A percentile compares a stretch with the other conserved stretches of the same genome.
phyloP scores from a whole-genome alignment of 371 early-diverging fungal species.

The Chytridiales sp. region DNA sequence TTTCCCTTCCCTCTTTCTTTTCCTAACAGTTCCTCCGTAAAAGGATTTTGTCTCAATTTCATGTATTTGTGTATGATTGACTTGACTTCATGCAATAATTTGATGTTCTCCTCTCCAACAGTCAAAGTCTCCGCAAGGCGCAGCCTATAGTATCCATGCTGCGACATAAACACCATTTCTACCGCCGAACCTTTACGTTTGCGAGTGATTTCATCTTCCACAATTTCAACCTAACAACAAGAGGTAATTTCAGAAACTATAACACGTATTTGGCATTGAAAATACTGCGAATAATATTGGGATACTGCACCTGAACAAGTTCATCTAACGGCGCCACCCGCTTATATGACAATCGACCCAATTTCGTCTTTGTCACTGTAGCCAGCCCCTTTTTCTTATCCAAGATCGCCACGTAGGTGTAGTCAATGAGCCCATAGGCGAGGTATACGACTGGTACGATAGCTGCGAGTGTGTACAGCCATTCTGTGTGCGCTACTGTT shows the following conservation, averaged over 20 bases:
- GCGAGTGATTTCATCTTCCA: slow-evolving; percentile 16
- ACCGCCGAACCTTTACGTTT: slow-evolving; percentile 20
- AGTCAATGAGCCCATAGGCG: slow-evolving; percentile 5
- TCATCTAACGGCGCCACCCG: background rate
- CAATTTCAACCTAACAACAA: slow-evolving; percentile 1
- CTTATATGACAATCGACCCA: slow-evolving; percentile 6
- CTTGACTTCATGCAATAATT: slow-evolving; percentile 15
- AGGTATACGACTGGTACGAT: slow-evolving; percentile 2
- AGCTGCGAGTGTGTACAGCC: background rate
- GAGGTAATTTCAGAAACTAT: too few species aligned
- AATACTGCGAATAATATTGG: background rate
- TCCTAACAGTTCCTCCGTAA: background rate
- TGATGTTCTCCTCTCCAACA: slow-evolving; percentile 34
- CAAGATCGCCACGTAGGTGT: slow-evolving; percentile 2
- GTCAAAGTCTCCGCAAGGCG: slow-evolving; percentile 33
- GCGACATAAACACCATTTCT: slow-evolving; percentile 37
- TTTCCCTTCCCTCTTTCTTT: background rate
- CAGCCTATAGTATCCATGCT: slow-evolving; percentile 33
- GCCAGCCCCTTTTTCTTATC: slow-evolving; percentile 1
- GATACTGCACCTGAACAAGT: background rate
- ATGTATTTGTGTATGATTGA: slow-evolving; percentile 15
- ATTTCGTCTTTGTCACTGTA: slow-evolving; percentile 7
- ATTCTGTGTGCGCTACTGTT: slow-evolving; percentile 1
- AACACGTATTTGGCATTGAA: background rate
- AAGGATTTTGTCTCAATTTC: slow-evolving; percentile 11